Evolutionary conservation across 352 stramenopile species (phyloP).

Genomic region (Globisporangium carolinianum): DNA sequence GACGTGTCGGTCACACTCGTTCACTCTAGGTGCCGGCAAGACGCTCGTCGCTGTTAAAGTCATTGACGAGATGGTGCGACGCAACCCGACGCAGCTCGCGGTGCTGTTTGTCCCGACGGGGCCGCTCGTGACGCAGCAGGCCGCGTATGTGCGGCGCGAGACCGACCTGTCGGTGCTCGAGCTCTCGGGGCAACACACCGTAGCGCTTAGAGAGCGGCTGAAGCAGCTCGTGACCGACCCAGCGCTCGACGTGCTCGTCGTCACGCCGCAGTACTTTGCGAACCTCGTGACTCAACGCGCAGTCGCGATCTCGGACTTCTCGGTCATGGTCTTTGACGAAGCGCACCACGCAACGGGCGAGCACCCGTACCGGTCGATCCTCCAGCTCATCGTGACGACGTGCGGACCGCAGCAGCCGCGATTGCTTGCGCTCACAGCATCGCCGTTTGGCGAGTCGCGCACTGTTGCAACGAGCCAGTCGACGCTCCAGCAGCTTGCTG

Average conservation of each 20-base stretch:
- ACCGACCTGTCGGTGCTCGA: conserved; percentile 44
- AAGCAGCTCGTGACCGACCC: conserved; percentile 14
- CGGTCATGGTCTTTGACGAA: conserved; percentile 76
- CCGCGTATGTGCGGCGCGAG: conserved; percentile 59
- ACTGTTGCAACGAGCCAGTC: conserved; percentile 24
- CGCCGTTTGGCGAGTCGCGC: conserved; percentile 57
- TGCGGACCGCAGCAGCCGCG: conserved; percentile 24
- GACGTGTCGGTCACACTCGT: not conserved
- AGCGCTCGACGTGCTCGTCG: conserved; percentile 38
- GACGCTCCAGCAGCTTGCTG: conserved; percentile 30
- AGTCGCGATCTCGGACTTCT: conserved; percentile 47
- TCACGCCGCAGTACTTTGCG: conserved; percentile 64
- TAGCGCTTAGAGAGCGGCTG: conserved; percentile 5
- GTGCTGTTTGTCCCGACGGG: conserved; percentile 72
- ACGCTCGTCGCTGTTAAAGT: conserved; percentile 72
- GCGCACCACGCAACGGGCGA: conserved; percentile 64
- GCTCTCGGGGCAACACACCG: conserved; percentile 48
- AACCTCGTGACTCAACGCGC: conserved; percentile 39
- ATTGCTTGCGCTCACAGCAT: conserved; percentile 62
- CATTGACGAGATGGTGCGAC: conserved; percentile 47
- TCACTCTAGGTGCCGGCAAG: conserved; percentile 43
- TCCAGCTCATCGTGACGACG: conserved; percentile 31
- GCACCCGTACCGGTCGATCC: conserved; percentile 54
- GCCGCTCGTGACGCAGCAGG: conserved; percentile 71
- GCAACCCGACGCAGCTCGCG: conserved; percentile 48